A percentile compares a stretch with the other conserved stretches of the same genome.
Conservation (phyloP, 306 rosid genomes). For the Trichosanthes cucumerina region DNA sequence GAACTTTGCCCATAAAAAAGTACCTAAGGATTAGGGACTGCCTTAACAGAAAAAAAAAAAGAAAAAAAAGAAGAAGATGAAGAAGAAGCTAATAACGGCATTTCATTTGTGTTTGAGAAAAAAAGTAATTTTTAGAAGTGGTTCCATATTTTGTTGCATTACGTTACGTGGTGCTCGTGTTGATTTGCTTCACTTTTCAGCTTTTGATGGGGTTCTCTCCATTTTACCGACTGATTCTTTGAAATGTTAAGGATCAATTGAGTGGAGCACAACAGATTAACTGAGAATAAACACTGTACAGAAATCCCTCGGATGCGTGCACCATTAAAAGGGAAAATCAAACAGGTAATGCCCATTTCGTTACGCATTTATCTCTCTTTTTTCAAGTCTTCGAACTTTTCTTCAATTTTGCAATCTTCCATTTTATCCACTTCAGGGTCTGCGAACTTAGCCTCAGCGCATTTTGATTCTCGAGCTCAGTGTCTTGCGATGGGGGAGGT, state of each 20-base stretch:
- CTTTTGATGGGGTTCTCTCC: background rate
- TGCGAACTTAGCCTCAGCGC: background rate
- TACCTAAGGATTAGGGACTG: too few species aligned
- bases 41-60: too few species aligned
- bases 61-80: too few species aligned
- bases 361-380: background rate
- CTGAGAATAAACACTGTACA: background rate
- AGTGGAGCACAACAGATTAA: background rate
- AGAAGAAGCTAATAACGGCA: too few species aligned
- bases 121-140: background rate
- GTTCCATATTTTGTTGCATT: background rate
- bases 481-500: constrained; percentile 33
- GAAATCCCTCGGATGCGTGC: background rate
- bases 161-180: background rate
- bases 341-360: background rate
- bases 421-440: background rate
- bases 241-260: background rate
- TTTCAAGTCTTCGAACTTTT: background rate
- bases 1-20: too few species aligned
- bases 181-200: background rate
- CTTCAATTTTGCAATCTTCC: background rate
- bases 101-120: too few species aligned
- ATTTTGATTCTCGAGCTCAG: background rate
- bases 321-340: background rate
- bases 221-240: background rate